Percentiles rank a stretch among this genome's conserved stretches.
These are phyloP conservation scores for Penicillium bialowiezense DNA, from an alignment of 495 filamentous ascomycete genomes.

Conservation along the genomic window DNA sequence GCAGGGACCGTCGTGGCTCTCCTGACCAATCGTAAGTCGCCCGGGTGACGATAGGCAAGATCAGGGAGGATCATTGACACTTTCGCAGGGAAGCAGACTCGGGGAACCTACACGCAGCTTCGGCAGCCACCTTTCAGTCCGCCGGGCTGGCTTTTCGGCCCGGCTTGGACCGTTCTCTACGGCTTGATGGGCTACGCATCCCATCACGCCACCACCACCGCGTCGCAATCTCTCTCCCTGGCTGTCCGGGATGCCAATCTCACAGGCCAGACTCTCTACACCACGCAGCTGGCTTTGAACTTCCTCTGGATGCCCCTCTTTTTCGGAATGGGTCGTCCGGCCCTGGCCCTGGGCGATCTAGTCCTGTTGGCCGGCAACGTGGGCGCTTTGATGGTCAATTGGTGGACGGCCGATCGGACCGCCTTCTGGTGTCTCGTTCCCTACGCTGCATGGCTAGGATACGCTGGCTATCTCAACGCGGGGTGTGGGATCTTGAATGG, in stretches of 20 bases:
- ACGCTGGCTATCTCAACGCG: slow-evolving; percentile 43
- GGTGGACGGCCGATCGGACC: slow-evolving; percentile 66
- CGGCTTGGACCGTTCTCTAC: slow-evolving; percentile 85
- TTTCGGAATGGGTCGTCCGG: slow-evolving; percentile 67
- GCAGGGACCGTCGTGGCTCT: slow-evolving; percentile 30
- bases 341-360: slow-evolving; percentile 73
- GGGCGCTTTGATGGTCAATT: slow-evolving; percentile 67
- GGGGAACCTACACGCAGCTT: slow-evolving; percentile 61
- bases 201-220: slow-evolving; percentile 63
- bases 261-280: slow-evolving; percentile 63
- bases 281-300: slow-evolving; percentile 79
- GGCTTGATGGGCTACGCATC: slow-evolving; percentile 85
- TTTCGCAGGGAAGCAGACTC: slow-evolving; percentile 49
- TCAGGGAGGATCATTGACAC: neutral
- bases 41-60: neutral
- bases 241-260: slow-evolving; percentile 24
- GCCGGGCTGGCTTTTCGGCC: slow-evolving; percentile 76
- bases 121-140: slow-evolving; percentile 79
- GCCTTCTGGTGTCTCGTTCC: slow-evolving; percentile 74
- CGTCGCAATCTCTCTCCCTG: slow-evolving; percentile 40
- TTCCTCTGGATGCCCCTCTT: slow-evolving; percentile 93
- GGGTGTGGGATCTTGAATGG: neutral
- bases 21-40: slow-evolving; percentile 31
- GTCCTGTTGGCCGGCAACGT: slow-evolving; percentile 66
- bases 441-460: slow-evolving; percentile 78